These are phyloP conservation scores for Vicia villosa DNA, from an alignment of 306 rosid species.

Conservation along the genomic window DNA sequence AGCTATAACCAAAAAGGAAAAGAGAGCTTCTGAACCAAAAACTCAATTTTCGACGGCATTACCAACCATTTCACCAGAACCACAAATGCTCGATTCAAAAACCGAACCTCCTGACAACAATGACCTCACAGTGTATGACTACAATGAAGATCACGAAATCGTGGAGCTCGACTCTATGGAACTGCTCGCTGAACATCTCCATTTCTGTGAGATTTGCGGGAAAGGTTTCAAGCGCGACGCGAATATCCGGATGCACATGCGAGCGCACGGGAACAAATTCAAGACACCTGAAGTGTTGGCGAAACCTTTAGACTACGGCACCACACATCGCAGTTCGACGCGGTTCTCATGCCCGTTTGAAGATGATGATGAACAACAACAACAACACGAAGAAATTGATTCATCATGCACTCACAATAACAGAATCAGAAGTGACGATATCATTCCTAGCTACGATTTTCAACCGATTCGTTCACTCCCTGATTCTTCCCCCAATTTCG, in stretches of 20 bases:
- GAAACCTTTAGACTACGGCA: constrained; percentile 45
- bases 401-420: background rate
- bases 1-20: too few species aligned
- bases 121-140: too few species aligned
- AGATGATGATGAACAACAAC: constrained; percentile 35
- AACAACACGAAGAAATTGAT: background rate
- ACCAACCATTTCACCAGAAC: too few species aligned
- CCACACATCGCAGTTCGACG: background rate
- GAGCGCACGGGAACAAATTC: constrained; percentile 85
- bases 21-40: too few species aligned
- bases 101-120: constrained; percentile 36
- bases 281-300: constrained; percentile 76
- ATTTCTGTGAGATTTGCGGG: constrained; percentile 90
- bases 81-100: constrained; percentile 34
- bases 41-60: too few species aligned
- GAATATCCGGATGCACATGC: constrained; percentile 90
- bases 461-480: constrained; percentile 72
- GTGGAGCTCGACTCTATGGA: constrained; percentile 82
- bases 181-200: constrained; percentile 74
- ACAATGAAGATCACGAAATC: constrained; percentile 53
- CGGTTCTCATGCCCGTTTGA: constrained; percentile 76
- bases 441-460: constrained; percentile 83
- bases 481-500: constrained; percentile 35
- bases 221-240: constrained; percentile 95
- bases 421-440: constrained; percentile 52